Evolutionary conservation across 2,329 filamentous ascomycete species (phyloP).

Genomic region (Apiospora rasikravindrae): DNA sequence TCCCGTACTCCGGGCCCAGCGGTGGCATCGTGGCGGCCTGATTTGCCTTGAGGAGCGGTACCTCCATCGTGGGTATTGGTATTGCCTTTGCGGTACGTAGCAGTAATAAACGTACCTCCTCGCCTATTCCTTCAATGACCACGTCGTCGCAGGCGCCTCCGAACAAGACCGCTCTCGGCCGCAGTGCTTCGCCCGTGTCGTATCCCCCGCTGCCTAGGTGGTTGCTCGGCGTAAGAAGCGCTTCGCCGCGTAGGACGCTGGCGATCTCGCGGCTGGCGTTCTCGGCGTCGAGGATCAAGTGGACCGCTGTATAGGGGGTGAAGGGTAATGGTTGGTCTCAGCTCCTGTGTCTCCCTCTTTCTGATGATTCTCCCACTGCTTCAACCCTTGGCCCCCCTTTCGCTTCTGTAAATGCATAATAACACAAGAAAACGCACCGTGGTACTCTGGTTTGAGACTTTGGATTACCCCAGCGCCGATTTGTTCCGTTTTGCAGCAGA

Average conservation of each 20-base stretch:
- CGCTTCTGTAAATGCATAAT: neutral
- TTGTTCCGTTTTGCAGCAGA: slow-evolving; percentile 9
- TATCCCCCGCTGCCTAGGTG: neutral
- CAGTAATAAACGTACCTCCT: too few relatives aligned
- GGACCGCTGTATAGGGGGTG: neutral
- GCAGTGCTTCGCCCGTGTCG: neutral
- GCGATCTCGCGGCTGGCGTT: neutral
- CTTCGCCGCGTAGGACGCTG: neutral
- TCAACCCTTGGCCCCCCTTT: neutral
- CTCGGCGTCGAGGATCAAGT: neutral
- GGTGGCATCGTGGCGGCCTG: neutral
- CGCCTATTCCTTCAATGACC: neutral
- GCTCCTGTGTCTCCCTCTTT: neutral
- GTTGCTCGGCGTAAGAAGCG: neutral
- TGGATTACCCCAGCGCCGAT: neutral
- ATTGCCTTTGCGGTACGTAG: neutral
- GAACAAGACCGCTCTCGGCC: neutral
- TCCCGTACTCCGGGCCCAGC: slow-evolving; percentile 10
- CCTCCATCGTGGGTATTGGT: neutral
- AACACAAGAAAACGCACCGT: slow-evolving; percentile 5
- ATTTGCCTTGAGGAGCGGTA: neutral
- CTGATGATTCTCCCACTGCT: neutral
- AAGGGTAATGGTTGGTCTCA: neutral
- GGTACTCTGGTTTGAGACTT: slow-evolving; percentile 5
- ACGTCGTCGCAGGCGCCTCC: neutral